Conservation (phyloP, 2,329 filamentous ascomycete genomes). For the Diatrype stigma region DNA sequence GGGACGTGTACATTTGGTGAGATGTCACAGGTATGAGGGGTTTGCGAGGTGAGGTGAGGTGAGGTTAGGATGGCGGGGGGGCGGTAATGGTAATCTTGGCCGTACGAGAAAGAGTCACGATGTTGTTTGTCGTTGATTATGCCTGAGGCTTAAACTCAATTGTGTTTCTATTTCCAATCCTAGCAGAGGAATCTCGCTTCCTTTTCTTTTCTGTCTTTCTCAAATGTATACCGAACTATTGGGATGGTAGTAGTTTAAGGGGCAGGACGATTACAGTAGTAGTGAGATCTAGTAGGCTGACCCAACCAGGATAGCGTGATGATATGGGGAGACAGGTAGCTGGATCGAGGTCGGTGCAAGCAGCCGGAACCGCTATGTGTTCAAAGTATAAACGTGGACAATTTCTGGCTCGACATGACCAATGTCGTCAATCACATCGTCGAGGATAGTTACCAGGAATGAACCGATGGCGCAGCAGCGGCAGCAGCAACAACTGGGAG, state of each 20-base stretch:
- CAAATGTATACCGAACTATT: background rate
- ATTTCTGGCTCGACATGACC: background rate
- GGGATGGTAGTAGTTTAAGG: background rate
- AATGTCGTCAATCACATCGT: constrained; percentile 1
- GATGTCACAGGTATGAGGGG: constrained; percentile 13
- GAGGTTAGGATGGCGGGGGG: constrained; percentile 9
- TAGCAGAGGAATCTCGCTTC: background rate
- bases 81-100: constrained; percentile 2
- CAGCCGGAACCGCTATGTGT: constrained; percentile 9
- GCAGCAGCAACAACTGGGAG: background rate
- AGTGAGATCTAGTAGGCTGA: background rate
- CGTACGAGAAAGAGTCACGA: constrained; percentile 6
- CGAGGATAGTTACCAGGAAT: background rate
- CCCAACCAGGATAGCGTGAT: background rate
- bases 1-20: constrained; percentile 14
- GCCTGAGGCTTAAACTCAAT: constrained; percentile 16
- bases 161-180: constrained; percentile 7
- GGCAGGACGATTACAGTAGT: background rate
- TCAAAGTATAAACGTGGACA: background rate
- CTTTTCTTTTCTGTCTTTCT: background rate
- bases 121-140: constrained; percentile 13
- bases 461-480: constrained; percentile 1
- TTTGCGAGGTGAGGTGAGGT: constrained; percentile 6
- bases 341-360: constrained; percentile 9
- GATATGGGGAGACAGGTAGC: background rate